phyloP scores from a whole-genome alignment of 148 eudicot genomes.

The Vaccinium myrtillus region DNA sequence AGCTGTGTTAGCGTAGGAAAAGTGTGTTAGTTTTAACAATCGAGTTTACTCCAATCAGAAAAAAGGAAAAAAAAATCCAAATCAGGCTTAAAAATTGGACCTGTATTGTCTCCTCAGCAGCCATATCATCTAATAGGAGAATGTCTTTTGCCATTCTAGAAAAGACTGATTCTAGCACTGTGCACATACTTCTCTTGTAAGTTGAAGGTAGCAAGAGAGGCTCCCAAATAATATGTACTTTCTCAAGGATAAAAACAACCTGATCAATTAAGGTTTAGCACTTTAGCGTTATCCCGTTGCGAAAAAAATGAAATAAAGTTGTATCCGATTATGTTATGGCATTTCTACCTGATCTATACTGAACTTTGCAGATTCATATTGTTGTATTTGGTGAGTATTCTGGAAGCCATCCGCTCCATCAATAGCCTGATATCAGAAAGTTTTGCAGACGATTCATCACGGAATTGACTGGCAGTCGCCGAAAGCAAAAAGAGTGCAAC shows the following conservation, averaged over 20 bases:
- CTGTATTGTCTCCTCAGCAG: slow-evolving; percentile 92
- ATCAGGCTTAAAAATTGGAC: slow-evolving; percentile 28
- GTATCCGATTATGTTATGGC: background rate
- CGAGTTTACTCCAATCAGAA: background rate
- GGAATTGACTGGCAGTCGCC: background rate
- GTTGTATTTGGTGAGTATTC: slow-evolving; percentile 80
- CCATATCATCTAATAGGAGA: slow-evolving; percentile 89
- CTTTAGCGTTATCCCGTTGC: background rate
- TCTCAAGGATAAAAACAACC: slow-evolving; percentile 88
- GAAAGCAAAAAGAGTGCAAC: background rate
- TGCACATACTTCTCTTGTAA: slow-evolving; percentile 73
- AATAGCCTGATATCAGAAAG: slow-evolving; percentile 53
- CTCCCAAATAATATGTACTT: slow-evolving; percentile 91
- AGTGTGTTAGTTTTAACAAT: slow-evolving; percentile 5
- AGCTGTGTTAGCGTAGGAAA: slow-evolving; percentile 47
- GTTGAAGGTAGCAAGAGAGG: slow-evolving; percentile 73
- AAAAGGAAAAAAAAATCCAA: background rate
- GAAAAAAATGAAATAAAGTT: background rate
- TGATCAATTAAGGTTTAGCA: slow-evolving; percentile 24
- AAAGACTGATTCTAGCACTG: slow-evolving; percentile 68
- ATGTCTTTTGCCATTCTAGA: slow-evolving; percentile 74
- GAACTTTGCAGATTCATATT: slow-evolving; percentile 81
- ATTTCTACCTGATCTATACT: slow-evolving; percentile 76
- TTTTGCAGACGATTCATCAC: slow-evolving; percentile 1
- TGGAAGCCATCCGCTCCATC: slow-evolving; percentile 98